These are phyloP conservation scores for Plicaturopsis crispa DNA, from an alignment of 768 basidiomycete species.

Conservation along the genomic window DNA sequence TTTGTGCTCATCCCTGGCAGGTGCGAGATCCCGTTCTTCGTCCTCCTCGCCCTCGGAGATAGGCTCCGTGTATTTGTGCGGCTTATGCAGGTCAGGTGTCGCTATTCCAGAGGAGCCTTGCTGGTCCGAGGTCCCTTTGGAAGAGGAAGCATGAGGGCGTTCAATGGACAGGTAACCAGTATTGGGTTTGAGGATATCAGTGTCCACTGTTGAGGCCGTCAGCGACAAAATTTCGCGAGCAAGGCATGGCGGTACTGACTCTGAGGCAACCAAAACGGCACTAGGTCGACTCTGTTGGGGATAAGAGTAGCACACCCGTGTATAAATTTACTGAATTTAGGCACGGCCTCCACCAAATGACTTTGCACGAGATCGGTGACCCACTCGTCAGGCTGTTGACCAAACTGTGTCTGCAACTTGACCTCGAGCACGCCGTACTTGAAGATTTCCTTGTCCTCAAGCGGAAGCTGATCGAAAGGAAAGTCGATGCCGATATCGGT, in stretches of 20 bases:
- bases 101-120: slow-evolving; percentile 34
- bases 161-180: slow-evolving; percentile 72
- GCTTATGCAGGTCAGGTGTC: slow-evolving; percentile 32
- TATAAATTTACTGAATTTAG: slow-evolving; percentile 97
- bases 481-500: slow-evolving; percentile 89
- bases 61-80: slow-evolving; percentile 68
- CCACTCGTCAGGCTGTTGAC: slow-evolving; percentile 95
- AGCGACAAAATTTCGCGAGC: too few relatives aligned
- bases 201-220: slow-evolving; percentile 77
- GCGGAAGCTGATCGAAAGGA: slow-evolving; percentile 72
- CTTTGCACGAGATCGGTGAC: slow-evolving; percentile 93
- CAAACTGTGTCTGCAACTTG: slow-evolving; percentile 93
- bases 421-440: slow-evolving; percentile 97
- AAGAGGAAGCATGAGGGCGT: slow-evolving; percentile 51
- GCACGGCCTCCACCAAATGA: slow-evolving; percentile 94
- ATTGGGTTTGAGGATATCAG: slow-evolving; percentile 89
- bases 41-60: slow-evolving; percentile 95
- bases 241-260: too few relatives aligned
- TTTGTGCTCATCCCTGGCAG: slow-evolving; percentile 76
- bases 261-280: slow-evolving; percentile 98
- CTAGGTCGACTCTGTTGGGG: slow-evolving; percentile 87
- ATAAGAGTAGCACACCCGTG: slow-evolving; percentile 93
- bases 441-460: slow-evolving; percentile 88
- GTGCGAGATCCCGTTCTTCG: slow-evolving; percentile 56
- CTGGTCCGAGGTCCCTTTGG: slow-evolving; percentile 36